Evolutionary conservation across 306 rosid species (phyloP).

Genomic region (Canavalia gladiata): DNA sequence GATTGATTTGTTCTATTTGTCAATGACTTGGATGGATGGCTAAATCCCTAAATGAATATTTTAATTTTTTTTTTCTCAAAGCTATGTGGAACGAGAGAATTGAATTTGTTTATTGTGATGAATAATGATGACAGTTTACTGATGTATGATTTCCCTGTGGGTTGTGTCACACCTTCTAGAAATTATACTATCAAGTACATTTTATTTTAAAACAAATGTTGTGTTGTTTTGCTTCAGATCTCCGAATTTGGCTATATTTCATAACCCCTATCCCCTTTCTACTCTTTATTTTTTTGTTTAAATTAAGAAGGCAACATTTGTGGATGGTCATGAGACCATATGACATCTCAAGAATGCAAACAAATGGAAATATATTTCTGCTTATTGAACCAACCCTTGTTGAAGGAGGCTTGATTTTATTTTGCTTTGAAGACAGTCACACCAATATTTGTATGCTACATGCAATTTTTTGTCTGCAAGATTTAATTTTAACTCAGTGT

Average conservation of each 20-base stretch:
- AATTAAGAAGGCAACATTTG: slow-evolving; percentile 9
- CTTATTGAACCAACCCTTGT: background rate
- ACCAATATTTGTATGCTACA: background rate
- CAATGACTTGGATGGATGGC: slow-evolving; percentile 15
- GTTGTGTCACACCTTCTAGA: background rate
- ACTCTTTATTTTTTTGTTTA: background rate
- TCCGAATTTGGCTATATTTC: slow-evolving; percentile 1
- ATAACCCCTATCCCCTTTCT: background rate
- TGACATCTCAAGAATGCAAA: background rate
- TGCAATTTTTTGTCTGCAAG: background rate
- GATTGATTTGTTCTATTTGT: slow-evolving; percentile 25
- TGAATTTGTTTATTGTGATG: slow-evolving; percentile 29
- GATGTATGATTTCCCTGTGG: background rate
- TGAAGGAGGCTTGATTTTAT: slow-evolving; percentile 28
- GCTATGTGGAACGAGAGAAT: slow-evolving; percentile 5
- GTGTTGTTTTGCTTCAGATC: background rate
- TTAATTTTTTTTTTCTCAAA: slow-evolving; percentile 16
- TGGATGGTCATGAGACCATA: slow-evolving; percentile 19
- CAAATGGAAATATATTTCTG: too few species aligned
- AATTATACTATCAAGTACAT: slow-evolving; percentile 15
- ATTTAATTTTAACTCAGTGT: background rate
- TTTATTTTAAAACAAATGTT: background rate
- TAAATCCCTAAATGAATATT: slow-evolving; percentile 13
- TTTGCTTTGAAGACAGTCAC: background rate
- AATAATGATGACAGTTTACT: slow-evolving; percentile 4